Conservation (phyloP, 371 early-diverging fungal genomes). For the Synchytrium microbalum region DNA sequence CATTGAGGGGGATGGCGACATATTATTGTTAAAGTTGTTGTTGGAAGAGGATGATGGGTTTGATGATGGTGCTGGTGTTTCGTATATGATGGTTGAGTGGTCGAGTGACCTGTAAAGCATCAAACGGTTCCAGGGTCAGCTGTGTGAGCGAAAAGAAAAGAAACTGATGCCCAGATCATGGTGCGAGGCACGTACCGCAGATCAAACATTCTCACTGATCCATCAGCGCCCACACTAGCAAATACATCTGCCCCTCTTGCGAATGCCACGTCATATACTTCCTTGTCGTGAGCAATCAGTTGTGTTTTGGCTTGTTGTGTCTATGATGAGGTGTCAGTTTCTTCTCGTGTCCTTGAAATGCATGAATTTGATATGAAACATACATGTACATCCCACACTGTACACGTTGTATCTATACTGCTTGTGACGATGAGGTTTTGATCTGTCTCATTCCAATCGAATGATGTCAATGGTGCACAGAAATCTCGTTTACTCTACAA, state of each 20-base stretch:
- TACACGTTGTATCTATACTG: constrained; percentile 95
- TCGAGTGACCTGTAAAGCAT: constrained; percentile 64
- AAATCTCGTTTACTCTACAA: constrained; percentile 51
- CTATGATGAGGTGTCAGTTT: constrained; percentile 20
- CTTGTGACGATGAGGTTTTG: constrained; percentile 78
- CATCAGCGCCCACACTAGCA: constrained; percentile 94
- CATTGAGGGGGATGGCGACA: no score
- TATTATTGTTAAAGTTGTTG: no score
- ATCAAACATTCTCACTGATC: constrained; percentile 94
- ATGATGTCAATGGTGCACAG: constrained; percentile 85
- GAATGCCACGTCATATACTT: constrained; percentile 94
- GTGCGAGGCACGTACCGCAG: no score
- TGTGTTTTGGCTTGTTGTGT: constrained; percentile 92
- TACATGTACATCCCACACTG: constrained; percentile 90
- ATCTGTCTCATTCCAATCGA: constrained; percentile 92
- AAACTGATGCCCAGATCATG: no score
- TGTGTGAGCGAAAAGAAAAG: background rate
- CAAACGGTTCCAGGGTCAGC: constrained; percentile 16
- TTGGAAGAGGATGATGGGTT: background rate
- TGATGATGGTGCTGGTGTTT: constrained; percentile 49
- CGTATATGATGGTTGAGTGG: constrained; percentile 94
- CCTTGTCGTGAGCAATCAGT: constrained; percentile 94
- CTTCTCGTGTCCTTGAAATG: no score
- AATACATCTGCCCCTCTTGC: constrained; percentile 82
- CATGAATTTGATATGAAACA: constrained; percentile 6